A percentile compares a stretch with the other conserved stretches of the same genome.
phyloP scores from a whole-genome alignment of 345 rosid genomes.

The Hibiscus syriacus region DNA sequence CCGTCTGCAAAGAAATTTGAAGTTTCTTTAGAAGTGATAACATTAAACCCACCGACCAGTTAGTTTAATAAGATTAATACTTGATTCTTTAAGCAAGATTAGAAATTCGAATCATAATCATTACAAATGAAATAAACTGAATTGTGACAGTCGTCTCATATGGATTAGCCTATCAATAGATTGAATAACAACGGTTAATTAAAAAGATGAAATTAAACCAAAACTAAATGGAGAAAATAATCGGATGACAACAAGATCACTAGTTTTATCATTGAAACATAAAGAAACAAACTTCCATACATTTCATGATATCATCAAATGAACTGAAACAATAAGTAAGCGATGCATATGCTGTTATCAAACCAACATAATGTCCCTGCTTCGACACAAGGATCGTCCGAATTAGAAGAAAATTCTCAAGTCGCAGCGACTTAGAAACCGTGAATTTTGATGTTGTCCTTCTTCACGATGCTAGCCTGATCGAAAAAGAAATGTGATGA shows the following conservation, averaged over 20 bases:
- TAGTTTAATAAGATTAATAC: too few species aligned
- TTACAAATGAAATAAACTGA: too few species aligned
- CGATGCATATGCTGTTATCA: neutral
- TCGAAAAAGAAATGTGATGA: neutral
- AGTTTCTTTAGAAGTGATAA: neutral
- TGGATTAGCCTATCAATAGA: too few species aligned
- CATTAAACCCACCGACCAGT: too few species aligned
- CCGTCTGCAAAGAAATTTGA: neutral
- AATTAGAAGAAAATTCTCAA: neutral
- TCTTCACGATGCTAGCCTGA: slow-evolving; percentile 2
- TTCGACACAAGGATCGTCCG: neutral
- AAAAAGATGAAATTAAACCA: neutral
- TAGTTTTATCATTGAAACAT: neutral
- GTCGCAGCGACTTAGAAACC: neutral
- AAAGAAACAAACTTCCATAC: slow-evolving; percentile 3
- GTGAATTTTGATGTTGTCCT: neutral
- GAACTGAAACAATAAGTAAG: neutral
- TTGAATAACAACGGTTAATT: too few species aligned
- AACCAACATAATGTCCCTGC: neutral
- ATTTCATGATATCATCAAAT: neutral
- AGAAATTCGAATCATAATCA: too few species aligned
- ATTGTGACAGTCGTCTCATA: too few species aligned
- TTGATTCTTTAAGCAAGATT: too few species aligned
- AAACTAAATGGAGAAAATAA: neutral
- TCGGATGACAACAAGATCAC: neutral